phyloP scores from a whole-genome alignment of 805 yeast genomes.

The Candida pseudoglaebosa region DNA sequence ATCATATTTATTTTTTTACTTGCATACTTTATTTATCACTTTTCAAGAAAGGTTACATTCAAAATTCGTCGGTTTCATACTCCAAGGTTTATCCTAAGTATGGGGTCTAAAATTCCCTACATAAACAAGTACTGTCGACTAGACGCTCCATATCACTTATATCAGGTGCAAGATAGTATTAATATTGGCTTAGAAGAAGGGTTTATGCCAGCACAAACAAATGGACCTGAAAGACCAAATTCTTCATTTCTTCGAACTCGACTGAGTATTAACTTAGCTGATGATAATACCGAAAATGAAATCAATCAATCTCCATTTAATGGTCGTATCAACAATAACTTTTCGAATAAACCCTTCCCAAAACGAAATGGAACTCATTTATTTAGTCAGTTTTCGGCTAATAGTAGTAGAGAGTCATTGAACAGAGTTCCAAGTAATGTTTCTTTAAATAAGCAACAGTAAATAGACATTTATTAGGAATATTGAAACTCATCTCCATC shows the following conservation, averaged over 20 bases:
- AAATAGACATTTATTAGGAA: background rate
- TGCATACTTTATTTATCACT: conserved; percentile 15
- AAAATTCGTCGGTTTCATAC: conserved; percentile 13
- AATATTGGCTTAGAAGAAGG: conserved; percentile 34
- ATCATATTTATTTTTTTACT: conserved; percentile 16
- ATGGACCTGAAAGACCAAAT: conserved; percentile 13
- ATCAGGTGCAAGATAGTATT: conserved; percentile 11
- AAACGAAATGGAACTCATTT: conserved; percentile 5
- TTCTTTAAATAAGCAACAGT: conserved; percentile 9
- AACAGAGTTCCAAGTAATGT: conserved; percentile 16
- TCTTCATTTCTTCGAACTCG: conserved; percentile 4
- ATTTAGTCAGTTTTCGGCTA: conserved; percentile 11
- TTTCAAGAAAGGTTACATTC: conserved; percentile 8
- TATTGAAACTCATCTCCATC: background rate
- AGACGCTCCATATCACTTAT: conserved; percentile 11
- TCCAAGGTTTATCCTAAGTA: conserved; percentile 11
- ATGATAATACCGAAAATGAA: conserved; percentile 4
- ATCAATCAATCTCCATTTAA: conserved; percentile 7
- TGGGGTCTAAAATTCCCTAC: conserved; percentile 19
- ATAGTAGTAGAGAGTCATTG: conserved; percentile 24
- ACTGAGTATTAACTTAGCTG: conserved; percentile 8
- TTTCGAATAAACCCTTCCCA: conserved; percentile 39
- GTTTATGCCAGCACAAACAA: conserved; percentile 17
- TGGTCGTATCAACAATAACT: conserved; percentile 14
- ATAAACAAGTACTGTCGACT: conserved; percentile 12